Evolutionary conservation across 73 alveolate genomes (phyloP).

Genomic region (Paramecium primaurelia): DNA sequence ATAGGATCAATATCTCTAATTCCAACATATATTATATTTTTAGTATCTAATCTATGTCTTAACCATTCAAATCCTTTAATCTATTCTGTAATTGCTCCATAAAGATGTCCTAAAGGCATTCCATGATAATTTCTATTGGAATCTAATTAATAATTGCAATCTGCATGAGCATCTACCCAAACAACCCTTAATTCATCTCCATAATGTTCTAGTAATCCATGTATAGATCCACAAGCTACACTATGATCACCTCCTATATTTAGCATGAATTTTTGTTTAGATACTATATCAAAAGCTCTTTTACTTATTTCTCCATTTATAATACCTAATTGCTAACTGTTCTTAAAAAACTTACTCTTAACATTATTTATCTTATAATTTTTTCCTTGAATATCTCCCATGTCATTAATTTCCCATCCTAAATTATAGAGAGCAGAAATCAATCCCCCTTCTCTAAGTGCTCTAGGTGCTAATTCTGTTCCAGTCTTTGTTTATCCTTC

Average conservation of each 20-base stretch:
- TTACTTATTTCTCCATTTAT: not conserved
- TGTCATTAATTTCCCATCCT: not conserved
- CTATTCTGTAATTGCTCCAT: not conserved
- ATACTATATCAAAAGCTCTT: not conserved
- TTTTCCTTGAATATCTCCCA: not conserved
- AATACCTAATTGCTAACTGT: not conserved
- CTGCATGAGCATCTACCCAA: constrained; percentile 5
- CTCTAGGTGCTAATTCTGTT: constrained; percentile 6
- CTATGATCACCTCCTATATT: constrained; percentile 26
- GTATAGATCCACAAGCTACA: not conserved
- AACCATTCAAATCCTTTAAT: constrained; percentile 20
- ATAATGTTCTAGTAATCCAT: not conserved
- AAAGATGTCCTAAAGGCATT: constrained; percentile 11
- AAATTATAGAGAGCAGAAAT: not conserved
- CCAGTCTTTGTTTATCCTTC: not conserved
- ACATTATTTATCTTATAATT: not conserved
- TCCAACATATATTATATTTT: not conserved
- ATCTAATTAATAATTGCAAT: not conserved
- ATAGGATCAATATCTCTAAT: constrained; percentile 22
- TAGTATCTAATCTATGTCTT: not conserved
- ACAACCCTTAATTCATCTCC: not conserved
- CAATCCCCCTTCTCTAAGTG: not conserved
- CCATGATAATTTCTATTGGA: constrained; percentile 14
- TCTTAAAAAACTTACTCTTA: not conserved
- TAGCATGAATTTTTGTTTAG: not conserved